These are phyloP conservation scores for Phragmites australis DNA, from an alignment of 176 grass and related monocot species.

Conservation along the genomic window DNA sequence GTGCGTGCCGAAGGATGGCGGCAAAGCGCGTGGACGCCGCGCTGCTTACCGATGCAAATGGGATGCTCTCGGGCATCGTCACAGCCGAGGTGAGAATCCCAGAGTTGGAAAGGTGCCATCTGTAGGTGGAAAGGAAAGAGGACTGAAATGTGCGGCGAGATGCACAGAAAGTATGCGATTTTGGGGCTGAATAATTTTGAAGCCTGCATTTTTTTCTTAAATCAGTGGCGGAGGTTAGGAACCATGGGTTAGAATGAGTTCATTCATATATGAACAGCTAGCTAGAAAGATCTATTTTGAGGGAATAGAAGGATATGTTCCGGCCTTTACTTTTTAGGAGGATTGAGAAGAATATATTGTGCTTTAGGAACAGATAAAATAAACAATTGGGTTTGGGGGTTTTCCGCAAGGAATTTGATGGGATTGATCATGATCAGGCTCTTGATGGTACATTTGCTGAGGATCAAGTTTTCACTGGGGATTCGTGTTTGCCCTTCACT, in stretches of 20 bases:
- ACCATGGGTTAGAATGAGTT: not conserved
- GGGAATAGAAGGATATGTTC: not conserved
- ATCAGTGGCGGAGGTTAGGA: not conserved
- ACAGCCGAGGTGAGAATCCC: constrained; percentile 57
- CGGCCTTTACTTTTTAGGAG: not conserved
- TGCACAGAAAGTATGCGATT: not conserved
- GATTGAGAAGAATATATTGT: not conserved
- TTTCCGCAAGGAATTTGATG: not conserved
- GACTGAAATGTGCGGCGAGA: not conserved
- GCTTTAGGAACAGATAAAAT: not conserved
- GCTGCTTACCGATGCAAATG: constrained; percentile 64
- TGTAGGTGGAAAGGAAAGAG: not conserved
- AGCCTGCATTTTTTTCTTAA: not conserved
- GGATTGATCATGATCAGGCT: no score
- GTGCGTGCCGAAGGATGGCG: constrained; percentile 74
- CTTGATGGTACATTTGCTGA: not conserved
- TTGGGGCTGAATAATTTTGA: not conserved
- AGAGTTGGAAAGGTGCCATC: not conserved
- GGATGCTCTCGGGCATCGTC: constrained; percentile 77
- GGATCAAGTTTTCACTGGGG: not conserved
- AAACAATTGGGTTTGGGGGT: no score
- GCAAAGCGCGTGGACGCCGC: constrained; percentile 61
- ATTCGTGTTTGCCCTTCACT: not conserved
- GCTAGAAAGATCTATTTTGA: not conserved
- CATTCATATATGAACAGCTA: not conserved